These are phyloP conservation scores for Colletotrichum lini DNA, from an alignment of 2,329 filamentous ascomycete species.

Conservation along the genomic window DNA sequence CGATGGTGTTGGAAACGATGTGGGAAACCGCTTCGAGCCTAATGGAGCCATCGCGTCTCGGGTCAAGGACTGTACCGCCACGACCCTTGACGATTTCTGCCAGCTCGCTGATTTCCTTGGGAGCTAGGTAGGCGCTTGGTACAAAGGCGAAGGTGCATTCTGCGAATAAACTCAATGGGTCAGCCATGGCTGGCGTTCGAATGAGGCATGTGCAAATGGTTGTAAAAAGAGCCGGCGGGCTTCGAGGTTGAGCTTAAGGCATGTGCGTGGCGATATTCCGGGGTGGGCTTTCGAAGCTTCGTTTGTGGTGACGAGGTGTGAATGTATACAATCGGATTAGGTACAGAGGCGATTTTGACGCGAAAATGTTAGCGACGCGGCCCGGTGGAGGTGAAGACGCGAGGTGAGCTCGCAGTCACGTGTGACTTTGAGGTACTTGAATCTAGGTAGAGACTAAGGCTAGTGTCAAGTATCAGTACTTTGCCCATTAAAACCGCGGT, in stretches of 20 bases:
- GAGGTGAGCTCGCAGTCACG: conserved; percentile 30
- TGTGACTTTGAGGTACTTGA: not conserved
- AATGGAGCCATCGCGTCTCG: conserved; percentile 63
- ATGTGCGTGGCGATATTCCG: conserved; percentile 13
- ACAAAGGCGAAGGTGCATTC: conserved; percentile 64
- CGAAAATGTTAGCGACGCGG: conserved; percentile 31
- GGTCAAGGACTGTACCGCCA: conserved; percentile 65
- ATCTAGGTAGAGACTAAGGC: not conserved
- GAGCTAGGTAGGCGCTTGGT: conserved; percentile 56
- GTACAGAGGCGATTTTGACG: conserved; percentile 32
- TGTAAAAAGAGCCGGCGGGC: conserved; percentile 3
- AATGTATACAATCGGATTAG: not conserved
- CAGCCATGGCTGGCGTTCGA: conserved; percentile 43
- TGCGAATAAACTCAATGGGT: conserved; percentile 54
- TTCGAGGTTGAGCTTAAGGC: conserved; percentile 16
- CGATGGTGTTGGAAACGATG: conserved; percentile 80
- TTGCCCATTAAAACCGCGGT: conserved; percentile 7
- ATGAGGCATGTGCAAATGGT: conserved; percentile 9
- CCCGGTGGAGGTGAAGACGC: conserved; percentile 10
- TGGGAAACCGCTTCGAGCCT: conserved; percentile 66
- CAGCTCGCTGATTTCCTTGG: conserved; percentile 60
- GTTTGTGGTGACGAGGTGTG: conserved; percentile 1
- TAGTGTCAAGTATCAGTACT: not conserved
- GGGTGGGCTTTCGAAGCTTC: conserved; percentile 6
- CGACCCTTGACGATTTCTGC: conserved; percentile 61